phyloP scores from a whole-genome alignment of 768 basidiomycete genomes.

The Boletus rubropictus region DNA sequence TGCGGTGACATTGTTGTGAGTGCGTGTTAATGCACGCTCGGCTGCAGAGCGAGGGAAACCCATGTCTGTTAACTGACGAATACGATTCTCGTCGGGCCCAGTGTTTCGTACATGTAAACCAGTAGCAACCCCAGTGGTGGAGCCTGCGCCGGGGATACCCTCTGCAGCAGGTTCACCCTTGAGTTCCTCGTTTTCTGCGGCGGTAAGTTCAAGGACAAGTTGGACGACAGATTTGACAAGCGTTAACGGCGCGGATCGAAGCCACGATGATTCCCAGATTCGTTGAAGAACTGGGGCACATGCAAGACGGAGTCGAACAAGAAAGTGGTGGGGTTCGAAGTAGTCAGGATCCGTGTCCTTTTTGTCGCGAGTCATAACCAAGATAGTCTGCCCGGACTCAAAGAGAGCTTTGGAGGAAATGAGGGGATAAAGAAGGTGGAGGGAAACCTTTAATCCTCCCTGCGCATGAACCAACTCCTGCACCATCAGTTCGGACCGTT shows the following conservation, averaged over 20 bases:
- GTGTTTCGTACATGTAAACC: slow-evolving; percentile 32
- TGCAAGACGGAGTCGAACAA: slow-evolving; percentile 71
- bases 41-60: slow-evolving; percentile 90
- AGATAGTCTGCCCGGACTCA: slow-evolving; percentile 77
- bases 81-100: slow-evolving; percentile 69
- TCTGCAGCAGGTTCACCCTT: slow-evolving; percentile 42
- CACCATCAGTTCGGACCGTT: slow-evolving; percentile 50
- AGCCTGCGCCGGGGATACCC: slow-evolving; percentile 28
- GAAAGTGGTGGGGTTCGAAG: slow-evolving; percentile 83
- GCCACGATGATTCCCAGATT: slow-evolving; percentile 84
- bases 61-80: slow-evolving; percentile 90
- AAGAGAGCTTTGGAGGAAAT: slow-evolving; percentile 75
- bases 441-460: slow-evolving; percentile 72
- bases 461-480: slow-evolving; percentile 73
- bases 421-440: slow-evolving; percentile 71
- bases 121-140: slow-evolving; percentile 27
- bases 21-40: slow-evolving; percentile 75
- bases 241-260: slow-evolving; percentile 65
- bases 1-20: slow-evolving; percentile 81
- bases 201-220: slow-evolving; percentile 73
- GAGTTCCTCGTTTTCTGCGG: slow-evolving; percentile 73
- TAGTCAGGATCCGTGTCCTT: slow-evolving; percentile 70
- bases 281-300: slow-evolving; percentile 60
- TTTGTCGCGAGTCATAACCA: slow-evolving; percentile 71
- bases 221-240: slow-evolving; percentile 73